Evolutionary conservation across 1,284 basidiomycete species (phyloP), one percentile per base, ranked within the genome.

Genomic region (Ceratobasidium sp.): DNA sequence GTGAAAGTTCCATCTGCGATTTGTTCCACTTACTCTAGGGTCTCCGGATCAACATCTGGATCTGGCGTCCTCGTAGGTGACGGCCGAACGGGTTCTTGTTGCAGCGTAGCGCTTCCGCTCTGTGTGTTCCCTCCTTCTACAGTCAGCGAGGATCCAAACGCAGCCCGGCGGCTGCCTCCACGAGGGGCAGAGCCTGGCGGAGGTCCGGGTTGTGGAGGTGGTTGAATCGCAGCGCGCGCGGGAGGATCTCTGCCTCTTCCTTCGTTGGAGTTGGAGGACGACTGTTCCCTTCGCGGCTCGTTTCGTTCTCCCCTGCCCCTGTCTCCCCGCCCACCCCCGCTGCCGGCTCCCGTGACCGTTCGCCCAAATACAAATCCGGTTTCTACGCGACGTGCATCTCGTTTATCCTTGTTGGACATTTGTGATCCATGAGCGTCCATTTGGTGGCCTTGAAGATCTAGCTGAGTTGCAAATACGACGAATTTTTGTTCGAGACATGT

Each of bases 381-480:
- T 69, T 90, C 85, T 6, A 99, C 81, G 13, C 93, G 86, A 25
- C 91, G 82, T 0, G 90, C 91, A 53, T 93, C 91, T 69, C 87
- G 88, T 70, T 86, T 87, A 75, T 95, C 93, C 22, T 88, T 84
- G 0, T 89, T 80, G 15, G 85, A 87, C 88, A 97, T 93, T 43
- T 89, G 86, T 2, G 86, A 87, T 10, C 89, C 91, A 75, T 98
- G 96, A 75, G 88, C 87, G 70, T 91, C 88, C 20, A 98, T 88
- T 82, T 92, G 90, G 77, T 99, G 96, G 0, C 90, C 95, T 78
- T 96, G 90, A 55, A 98, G 87, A 76, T 98, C 97, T 35, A 99
- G 81, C 40, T 88, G 84, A 22, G 89, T 90, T 56, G 87, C 88
- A 78, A 98, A 99, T 15, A 99, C 96, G 58, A 98, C 91, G 75